Percentiles rank a stretch among this genome's conserved stretches.
Evolutionary conservation across 1,284 basidiomycete species (phyloP).

Genomic region (Apiotrichum sp.): DNA sequence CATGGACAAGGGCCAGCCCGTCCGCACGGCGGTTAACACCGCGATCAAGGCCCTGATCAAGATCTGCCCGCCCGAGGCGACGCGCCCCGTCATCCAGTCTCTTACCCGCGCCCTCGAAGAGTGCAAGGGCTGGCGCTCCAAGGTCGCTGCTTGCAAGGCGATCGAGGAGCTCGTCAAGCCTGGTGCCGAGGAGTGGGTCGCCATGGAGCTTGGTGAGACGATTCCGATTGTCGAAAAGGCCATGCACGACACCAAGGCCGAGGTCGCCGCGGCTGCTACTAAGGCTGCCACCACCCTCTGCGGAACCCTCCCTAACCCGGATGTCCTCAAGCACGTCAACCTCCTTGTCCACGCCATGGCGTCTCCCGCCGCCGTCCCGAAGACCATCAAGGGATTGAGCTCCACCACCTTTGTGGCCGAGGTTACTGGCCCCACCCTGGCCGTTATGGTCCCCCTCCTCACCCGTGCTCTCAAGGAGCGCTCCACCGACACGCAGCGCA

Average conservation of each 20-base stretch:
- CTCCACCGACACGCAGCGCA: conserved; percentile 87
- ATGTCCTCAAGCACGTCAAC: conserved; percentile 84
- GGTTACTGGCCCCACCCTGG: conserved; percentile 90
- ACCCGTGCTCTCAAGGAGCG: conserved; percentile 90
- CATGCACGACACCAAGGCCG: conserved; percentile 96
- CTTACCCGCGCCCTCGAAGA: conserved; percentile 70
- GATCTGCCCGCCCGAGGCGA: conserved; percentile 77
- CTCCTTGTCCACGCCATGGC: conserved; percentile 93
- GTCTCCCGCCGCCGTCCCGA: conserved; percentile 72
- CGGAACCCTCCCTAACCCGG: conserved; percentile 86
- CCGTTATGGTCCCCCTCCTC: conserved; percentile 89
- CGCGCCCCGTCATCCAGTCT: conserved; percentile 62
- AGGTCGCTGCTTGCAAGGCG: conserved; percentile 87
- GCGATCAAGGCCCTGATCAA: conserved; percentile 84
- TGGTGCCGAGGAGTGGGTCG: conserved; percentile 71
- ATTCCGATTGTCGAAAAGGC: conserved; percentile 82
- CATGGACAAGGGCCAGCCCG: conserved; percentile 93
- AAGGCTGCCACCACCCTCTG: conserved; percentile 94
- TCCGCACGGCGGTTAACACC: conserved; percentile 69
- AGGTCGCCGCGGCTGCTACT: conserved; percentile 81
- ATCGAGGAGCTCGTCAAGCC: conserved; percentile 65
- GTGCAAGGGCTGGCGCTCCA: conserved; percentile 85
- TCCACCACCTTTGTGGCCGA: conserved; percentile 92
- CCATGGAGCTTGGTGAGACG: conserved; percentile 71
- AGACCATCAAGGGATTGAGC: conserved; percentile 92